A percentile compares a stretch with the other conserved stretches of the same genome.
Evolutionary conservation across 2,329 filamentous ascomycete genomes (phyloP).

Genomic region (Dissoconium aciculare): DNA sequence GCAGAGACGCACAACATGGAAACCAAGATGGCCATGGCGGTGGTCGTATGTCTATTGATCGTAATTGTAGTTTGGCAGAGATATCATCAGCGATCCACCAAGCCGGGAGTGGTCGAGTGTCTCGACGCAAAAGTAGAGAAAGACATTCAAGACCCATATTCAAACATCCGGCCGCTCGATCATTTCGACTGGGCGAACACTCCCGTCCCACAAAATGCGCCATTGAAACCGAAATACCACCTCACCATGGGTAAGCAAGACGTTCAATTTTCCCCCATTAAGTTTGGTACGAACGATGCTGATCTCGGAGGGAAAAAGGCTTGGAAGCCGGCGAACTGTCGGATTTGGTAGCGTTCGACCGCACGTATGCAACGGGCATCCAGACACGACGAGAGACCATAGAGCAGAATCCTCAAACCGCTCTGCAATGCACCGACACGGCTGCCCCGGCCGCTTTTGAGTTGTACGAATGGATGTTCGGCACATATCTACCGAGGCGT

Average conservation of each 20-base stretch:
- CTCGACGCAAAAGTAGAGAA: too few relatives aligned
- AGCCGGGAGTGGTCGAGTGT: too few relatives aligned
- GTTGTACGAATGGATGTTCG: slow-evolving; percentile 41
- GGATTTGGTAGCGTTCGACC: slow-evolving; percentile 45
- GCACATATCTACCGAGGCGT: slow-evolving; percentile 40
- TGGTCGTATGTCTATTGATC: too few relatives aligned
- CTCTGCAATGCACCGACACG: slow-evolving; percentile 25
- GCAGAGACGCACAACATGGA: too few relatives aligned
- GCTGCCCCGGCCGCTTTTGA: slow-evolving; percentile 38
- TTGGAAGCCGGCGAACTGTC: slow-evolving; percentile 38
- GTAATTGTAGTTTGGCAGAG: too few relatives aligned
- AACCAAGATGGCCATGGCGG: too few relatives aligned
- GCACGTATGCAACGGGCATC: slow-evolving; percentile 41
- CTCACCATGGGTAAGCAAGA: slow-evolving; percentile 48
- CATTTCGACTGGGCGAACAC: slow-evolving; percentile 38
- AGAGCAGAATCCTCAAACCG: slow-evolving; percentile 28
- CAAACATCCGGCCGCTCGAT: slow-evolving; percentile 31
- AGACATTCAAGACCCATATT: slow-evolving; percentile 26
- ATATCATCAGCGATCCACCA: too few relatives aligned
- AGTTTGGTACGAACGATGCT: too few relatives aligned
- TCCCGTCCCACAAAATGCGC: slow-evolving; percentile 39
- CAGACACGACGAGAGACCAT: slow-evolving; percentile 36
- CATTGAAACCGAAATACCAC: slow-evolving; percentile 47
- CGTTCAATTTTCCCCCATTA: too few relatives aligned
- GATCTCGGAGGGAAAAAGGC: too few relatives aligned